Percentiles rank a stretch among this genome's conserved stretches.
Conservation (phyloP, 768 basidiomycete species). For the Mycena rosella region DNA sequence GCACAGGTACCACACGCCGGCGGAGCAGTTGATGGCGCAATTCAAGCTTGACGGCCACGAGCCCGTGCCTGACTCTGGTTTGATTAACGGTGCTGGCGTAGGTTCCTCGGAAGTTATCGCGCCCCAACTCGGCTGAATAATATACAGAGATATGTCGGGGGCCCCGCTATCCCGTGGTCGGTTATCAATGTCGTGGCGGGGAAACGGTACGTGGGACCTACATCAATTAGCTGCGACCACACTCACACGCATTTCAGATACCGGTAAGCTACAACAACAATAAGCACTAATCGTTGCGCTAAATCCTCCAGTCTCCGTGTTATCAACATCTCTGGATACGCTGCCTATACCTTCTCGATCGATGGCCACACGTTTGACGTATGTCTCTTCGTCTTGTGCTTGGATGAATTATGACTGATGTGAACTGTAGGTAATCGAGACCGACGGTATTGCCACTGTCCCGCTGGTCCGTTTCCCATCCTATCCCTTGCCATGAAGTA, state of each 20-base stretch:
- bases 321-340: slow-evolving; percentile 51
- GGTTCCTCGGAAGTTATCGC: background rate
- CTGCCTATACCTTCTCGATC: slow-evolving; percentile 42
- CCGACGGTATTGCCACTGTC: slow-evolving; percentile 46
- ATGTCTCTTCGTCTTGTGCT: too few relatives aligned
- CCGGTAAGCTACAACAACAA: slow-evolving; percentile 41
- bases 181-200: slow-evolving; percentile 51
- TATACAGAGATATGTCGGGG: slow-evolving; percentile 48
- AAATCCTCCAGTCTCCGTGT: slow-evolving; percentile 55
- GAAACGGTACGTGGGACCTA: slow-evolving; percentile 41
- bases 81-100: slow-evolving; percentile 27
- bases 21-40: slow-evolving; percentile 35
- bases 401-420: too few relatives aligned
- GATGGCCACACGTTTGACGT: slow-evolving; percentile 46
- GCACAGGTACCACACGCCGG: slow-evolving; percentile 24
- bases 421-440: slow-evolving; percentile 52
- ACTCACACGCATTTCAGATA: background rate
- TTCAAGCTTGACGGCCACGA: slow-evolving; percentile 38
- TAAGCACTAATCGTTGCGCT: slow-evolving; percentile 5
- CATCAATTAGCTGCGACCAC: too few relatives aligned
- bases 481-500: background rate
- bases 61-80: slow-evolving; percentile 34
- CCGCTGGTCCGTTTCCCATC: slow-evolving; percentile 28
- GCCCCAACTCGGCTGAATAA: slow-evolving; percentile 52
- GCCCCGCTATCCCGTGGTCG: slow-evolving; percentile 48